Base-by-base conservation (phyloP, 768 basidiomycete species). In the Phlebiopsis flavidoalba region DNA sequence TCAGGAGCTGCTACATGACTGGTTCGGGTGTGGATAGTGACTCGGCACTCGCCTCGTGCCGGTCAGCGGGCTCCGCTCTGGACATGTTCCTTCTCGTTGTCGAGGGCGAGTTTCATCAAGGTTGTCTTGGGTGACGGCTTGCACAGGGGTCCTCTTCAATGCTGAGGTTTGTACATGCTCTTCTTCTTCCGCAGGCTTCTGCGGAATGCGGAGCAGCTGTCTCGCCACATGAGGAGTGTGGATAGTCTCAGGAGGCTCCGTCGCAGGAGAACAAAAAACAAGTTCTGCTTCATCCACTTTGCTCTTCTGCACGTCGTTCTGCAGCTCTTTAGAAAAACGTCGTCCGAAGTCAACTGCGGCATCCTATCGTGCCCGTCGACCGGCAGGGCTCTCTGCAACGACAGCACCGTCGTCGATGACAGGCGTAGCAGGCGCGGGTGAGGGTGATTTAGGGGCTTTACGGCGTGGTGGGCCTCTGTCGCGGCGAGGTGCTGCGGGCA, bases 381-480 rank as follows among this genome's bases (percentile, higher is more conserved):
- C n/a, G n/a, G 61, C 37, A 10, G 75, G 72, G 46, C 65, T 72
- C 43, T 74, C 69, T 3, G 72, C 59, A 43, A 71, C 50, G 17
- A 48, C 57, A 36, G 43, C 47, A 10, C 19, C 15, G 12, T 45
- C 40, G 8, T 21, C 54, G 22, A 55, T 8, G 24, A 55, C 37
- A 4, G 35, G 53, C 1, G 55, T 49, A 11, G 53, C 37, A 43
- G 54, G 54, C 33, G 60, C 64, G 5, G 68, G 63, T 11, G 79
- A 72, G n/a, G 77, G 74, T 0, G 83, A 79, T 70, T 83, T 87
- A 51, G 75, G 75, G 5, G 78, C 68, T 67, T 89, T 88, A 73
- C 80, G 85, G 46, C 91, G 78, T 8, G 92, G 91, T 52, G 89
- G 90, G 3, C 80, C 91, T 24, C n/a, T n/a, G n/a, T 89, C 80